Evolutionary conservation across 2,329 filamentous ascomycete species (phyloP), one percentile per base, ranked within the genome.

Genomic region (Botrytis medusae): DNA sequence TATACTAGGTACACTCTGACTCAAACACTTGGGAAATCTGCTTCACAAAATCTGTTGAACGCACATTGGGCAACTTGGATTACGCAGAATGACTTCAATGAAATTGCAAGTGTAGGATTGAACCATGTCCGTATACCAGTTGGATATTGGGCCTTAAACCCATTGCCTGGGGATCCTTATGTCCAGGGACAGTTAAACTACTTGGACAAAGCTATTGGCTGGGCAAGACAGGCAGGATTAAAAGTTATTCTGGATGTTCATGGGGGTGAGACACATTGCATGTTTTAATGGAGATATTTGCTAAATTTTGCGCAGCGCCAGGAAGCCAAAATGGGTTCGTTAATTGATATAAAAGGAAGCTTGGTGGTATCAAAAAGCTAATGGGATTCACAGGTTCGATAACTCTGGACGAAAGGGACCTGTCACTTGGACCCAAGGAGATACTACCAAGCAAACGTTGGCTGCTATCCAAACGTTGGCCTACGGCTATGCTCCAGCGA

Each of bases 211-310:
- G 87, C 89, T 37, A 83, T 91, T 72, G 81, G 82, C 74, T 90
- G 90, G 87, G 91, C 90, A 18, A 81, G 85, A 73, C 82, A 79
- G 62, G 84, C 86, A 62, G 87, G 87, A 6, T 79, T 92, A 67
- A 90, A 90, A 78, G 88, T 92, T 60, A 86, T 91, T 82, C 85
- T 93, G 77, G 91, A 93, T 79, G 82, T 92, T 34, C 91, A 93
- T 78, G 90, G 90, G 76, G 88, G 87, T 88, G 80, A 80, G 85
- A 1, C 18, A 37, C 29, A 37, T 46, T 74, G 59, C 29, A 16
- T 16, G 32, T n/a, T 12, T 51, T 8, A 32, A 25, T 14, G 20
- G 54, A 29, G 7, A 22, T 3, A 18, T 61, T 65, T 10, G 37
- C 67, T 70, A 75, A 74, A 76, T 75, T 84, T 51, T 68, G 25